Conservation (phyloP, 2,329 filamentous ascomycete genomes). For the Monosporascus sp. region DNA sequence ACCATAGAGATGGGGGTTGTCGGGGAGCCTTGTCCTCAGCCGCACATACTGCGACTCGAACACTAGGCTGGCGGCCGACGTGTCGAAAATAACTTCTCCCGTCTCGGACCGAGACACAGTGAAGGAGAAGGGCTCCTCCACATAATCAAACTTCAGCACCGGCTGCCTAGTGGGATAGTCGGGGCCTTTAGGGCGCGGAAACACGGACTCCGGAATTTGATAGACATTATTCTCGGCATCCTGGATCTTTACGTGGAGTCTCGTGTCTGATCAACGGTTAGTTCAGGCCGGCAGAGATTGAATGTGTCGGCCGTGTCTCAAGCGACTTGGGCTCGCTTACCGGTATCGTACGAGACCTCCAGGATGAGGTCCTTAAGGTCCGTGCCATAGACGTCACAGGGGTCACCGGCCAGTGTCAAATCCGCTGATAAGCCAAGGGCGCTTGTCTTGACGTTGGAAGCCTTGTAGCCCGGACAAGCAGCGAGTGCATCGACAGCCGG, state of each 20-base stretch:
- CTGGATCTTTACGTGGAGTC: slow-evolving; percentile 71
- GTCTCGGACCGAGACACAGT: slow-evolving; percentile 31
- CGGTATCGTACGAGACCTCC: slow-evolving; percentile 60
- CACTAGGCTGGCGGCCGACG: slow-evolving; percentile 58
- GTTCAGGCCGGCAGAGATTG: background rate
- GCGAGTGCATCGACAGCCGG: slow-evolving; percentile 22
- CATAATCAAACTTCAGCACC: slow-evolving; percentile 29
- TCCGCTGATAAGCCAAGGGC: slow-evolving; percentile 54
- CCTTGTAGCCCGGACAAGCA: slow-evolving; percentile 57
- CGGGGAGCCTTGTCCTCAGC: slow-evolving; percentile 64
- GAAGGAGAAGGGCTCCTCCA: slow-evolving; percentile 36
- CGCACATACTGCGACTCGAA: slow-evolving; percentile 77
- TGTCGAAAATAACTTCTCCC: slow-evolving; percentile 60
- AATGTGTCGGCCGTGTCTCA: too few species aligned
- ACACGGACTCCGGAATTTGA: slow-evolving; percentile 65
- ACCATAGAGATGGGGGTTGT: slow-evolving; percentile 68
- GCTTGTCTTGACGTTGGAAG: slow-evolving; percentile 48
- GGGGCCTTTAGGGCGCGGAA: slow-evolving; percentile 49
- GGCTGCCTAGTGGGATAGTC: slow-evolving; percentile 13
- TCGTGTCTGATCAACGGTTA: slow-evolving; percentile 42
- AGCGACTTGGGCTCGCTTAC: slow-evolving; percentile 16
- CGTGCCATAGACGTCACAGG: slow-evolving; percentile 65
- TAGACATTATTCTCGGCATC: slow-evolving; percentile 67
- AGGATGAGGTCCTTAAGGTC: slow-evolving; percentile 59
- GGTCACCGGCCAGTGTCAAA: slow-evolving; percentile 55